Conservation (phyloP, 2,329 filamentous ascomycete genomes). For the Exophiala viscosa region DNA sequence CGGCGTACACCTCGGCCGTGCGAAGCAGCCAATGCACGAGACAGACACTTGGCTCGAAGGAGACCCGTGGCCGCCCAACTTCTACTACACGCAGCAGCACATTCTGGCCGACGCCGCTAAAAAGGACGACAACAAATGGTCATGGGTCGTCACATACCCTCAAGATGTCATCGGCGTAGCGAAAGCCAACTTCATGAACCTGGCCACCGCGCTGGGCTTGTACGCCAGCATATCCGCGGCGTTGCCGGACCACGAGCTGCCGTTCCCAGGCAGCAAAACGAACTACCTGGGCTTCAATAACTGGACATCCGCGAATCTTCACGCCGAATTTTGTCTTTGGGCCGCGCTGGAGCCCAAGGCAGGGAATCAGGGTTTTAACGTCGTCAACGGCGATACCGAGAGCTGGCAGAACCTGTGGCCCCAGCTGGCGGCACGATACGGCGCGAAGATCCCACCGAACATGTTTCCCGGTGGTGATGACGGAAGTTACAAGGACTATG, state of each 20-base stretch:
- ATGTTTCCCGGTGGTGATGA: slow-evolving; percentile 29
- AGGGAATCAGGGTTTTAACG: slow-evolving; percentile 42
- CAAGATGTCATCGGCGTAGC: slow-evolving; percentile 46
- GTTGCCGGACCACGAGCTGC: slow-evolving; percentile 1
- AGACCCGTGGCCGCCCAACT: slow-evolving; percentile 42
- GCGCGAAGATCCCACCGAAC: slow-evolving; percentile 30
- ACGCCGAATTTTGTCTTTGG: slow-evolving; percentile 39
- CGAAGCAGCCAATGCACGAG: slow-evolving; percentile 49
- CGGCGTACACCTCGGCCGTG: slow-evolving; percentile 49
- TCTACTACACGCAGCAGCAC: slow-evolving; percentile 52
- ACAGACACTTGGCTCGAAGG: slow-evolving; percentile 44
- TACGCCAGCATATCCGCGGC: slow-evolving; percentile 32
- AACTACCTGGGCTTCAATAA: slow-evolving; percentile 36
- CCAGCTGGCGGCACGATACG: slow-evolving; percentile 37
- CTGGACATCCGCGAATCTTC: slow-evolving; percentile 34
- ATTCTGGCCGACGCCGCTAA: slow-evolving; percentile 38
- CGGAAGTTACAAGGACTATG: slow-evolving; percentile 7
- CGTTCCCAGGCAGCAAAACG: slow-evolving; percentile 35
- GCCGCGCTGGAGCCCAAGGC: slow-evolving; percentile 32
- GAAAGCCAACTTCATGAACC: slow-evolving; percentile 42
- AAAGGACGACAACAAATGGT: slow-evolving; percentile 30
- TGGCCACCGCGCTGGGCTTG: slow-evolving; percentile 39
- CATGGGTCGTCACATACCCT: slow-evolving; percentile 45
- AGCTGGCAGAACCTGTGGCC: slow-evolving; percentile 43
- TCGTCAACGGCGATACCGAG: slow-evolving; percentile 39